phyloP scores from a whole-genome alignment of 768 basidiomycete species.

The Lactarius trivialis region DNA sequence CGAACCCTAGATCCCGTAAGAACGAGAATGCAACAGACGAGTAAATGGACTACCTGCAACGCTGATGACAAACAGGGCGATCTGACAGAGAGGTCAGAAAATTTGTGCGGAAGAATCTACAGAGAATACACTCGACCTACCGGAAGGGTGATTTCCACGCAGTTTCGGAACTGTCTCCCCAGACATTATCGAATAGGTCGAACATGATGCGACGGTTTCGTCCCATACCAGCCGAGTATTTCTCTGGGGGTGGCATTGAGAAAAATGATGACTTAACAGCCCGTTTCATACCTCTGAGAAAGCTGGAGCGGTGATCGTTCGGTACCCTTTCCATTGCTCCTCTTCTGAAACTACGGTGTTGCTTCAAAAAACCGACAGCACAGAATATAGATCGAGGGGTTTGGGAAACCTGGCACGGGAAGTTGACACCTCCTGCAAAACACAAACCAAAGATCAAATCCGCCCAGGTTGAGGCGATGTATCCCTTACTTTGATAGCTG shows the following conservation, averaged over 20 bases:
- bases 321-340: slow-evolving; percentile 58
- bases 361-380: slow-evolving; percentile 46
- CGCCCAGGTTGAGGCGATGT: neutral
- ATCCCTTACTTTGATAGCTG: slow-evolving; percentile 14
- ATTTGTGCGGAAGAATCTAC: neutral
- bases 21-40: neutral
- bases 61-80: slow-evolving; percentile 51
- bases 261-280: neutral
- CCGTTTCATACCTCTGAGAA: slow-evolving; percentile 47
- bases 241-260: slow-evolving; percentile 20
- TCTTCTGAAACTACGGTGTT: slow-evolving; percentile 64
- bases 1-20: slow-evolving; percentile 34
- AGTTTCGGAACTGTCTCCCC: slow-evolving; percentile 39
- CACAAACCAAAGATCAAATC: neutral
- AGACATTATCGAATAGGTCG: slow-evolving; percentile 37
- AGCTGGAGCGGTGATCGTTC: slow-evolving; percentile 57
- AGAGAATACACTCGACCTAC: slow-evolving; percentile 34
- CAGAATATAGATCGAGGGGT: slow-evolving; percentile 40
- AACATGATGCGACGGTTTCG: slow-evolving; percentile 30
- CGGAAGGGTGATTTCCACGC: slow-evolving; percentile 47
- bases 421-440: slow-evolving; percentile 18
- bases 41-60: slow-evolving; percentile 33
- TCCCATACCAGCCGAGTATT: slow-evolving; percentile 38
- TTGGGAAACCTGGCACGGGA: slow-evolving; percentile 52
- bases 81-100: slow-evolving; percentile 28